Base-by-base conservation (phyloP, 352 stramenopile genomes). In the Globisporangium alternatum region DNA sequence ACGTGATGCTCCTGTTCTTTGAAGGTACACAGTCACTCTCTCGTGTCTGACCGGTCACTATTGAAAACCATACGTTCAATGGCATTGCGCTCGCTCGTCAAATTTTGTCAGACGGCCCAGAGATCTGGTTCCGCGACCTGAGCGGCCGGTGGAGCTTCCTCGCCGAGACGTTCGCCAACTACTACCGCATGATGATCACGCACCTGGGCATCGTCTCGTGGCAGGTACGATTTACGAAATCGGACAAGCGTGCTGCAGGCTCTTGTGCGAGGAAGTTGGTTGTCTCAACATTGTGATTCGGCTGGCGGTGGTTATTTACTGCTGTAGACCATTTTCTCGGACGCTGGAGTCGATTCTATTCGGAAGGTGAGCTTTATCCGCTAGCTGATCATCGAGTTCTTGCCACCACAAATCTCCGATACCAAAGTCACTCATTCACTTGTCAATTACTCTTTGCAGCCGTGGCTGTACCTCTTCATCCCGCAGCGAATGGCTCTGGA, bases 101-200 rank as follows among this genome's bases (percentile, higher is more conserved):
- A 25, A 33, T 15, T 7, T 22, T 37, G 45, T 8, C 56, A 90
- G 79, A 72, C 54, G 60, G 45, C 33, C 58, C 76, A 15, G 75
- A 93, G 66, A 71, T 91, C 45, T 91, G 85, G 85, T 88, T 91
- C 62, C 71, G 69, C 12, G 75, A 91, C 62, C 60, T 88, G 41
- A 69, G 69, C 41, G 81, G 75, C 2, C 66, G 66, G 19, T 91
- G 85, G 85, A 84, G 81, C 58, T 93, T 91, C 52, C 72, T 93
- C 17, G 81, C 85, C 0, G 63, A 81, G 43, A 81, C 65, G 13
- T 93, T 93, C 56, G 77, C 70, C 25, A 79, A 90, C 41, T 93
- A 93, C 67, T 93, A 93, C 65, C 82, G 85, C 55, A 85, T 91
- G 77, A 91, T 91, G 78, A 77, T 93, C 44, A 72, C 74, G 39